phyloP scores from a whole-genome alignment of 2,329 filamentous ascomycete genomes.

The Epichloe uncinata region DNA sequence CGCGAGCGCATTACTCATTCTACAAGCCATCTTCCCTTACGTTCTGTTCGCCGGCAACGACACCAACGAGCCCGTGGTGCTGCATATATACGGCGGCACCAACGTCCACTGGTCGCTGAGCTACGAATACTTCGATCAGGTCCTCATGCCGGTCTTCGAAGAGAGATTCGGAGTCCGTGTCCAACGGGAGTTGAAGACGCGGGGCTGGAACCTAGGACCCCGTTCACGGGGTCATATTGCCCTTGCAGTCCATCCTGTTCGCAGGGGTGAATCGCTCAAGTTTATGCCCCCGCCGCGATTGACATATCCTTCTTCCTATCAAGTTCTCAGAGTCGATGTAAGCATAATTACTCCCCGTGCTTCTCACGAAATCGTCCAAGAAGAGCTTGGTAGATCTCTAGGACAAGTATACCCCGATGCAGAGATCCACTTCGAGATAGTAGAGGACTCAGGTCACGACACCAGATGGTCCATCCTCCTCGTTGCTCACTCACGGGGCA shows the following conservation, averaged over 20 bases:
- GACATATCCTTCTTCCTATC: slow-evolving; percentile 15
- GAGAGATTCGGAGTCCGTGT: slow-evolving; percentile 34
- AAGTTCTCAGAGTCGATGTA: slow-evolving; percentile 34
- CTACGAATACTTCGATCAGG: slow-evolving; percentile 51
- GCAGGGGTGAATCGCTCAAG: slow-evolving; percentile 22
- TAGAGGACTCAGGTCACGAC: slow-evolving; percentile 38
- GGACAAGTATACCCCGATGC: slow-evolving; percentile 27
- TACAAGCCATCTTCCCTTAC: slow-evolving; percentile 48
- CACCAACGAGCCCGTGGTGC: slow-evolving; percentile 27
- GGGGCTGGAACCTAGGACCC: slow-evolving; percentile 39
- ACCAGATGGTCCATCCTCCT: slow-evolving; percentile 42
- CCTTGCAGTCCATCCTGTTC: slow-evolving; percentile 26
- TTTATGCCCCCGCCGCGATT: slow-evolving; percentile 16
- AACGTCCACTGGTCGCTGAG: slow-evolving; percentile 43
- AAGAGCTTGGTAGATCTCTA: slow-evolving; percentile 26
- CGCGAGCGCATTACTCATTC: slow-evolving; percentile 42
- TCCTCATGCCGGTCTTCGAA: slow-evolving; percentile 41
- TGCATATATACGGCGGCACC: slow-evolving; percentile 44
- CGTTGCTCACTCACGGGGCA: slow-evolving; percentile 35
- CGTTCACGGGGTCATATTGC: slow-evolving; percentile 27
- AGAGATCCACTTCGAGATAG: slow-evolving; percentile 29
- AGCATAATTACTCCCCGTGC: slow-evolving; percentile 35
- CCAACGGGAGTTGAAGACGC: slow-evolving; percentile 28
- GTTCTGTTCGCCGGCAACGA: slow-evolving; percentile 39
- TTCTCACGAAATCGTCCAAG: slow-evolving; percentile 29